Conservation (phyloP, 2,329 filamentous ascomycete genomes). For the Claviceps monticola region DNA sequence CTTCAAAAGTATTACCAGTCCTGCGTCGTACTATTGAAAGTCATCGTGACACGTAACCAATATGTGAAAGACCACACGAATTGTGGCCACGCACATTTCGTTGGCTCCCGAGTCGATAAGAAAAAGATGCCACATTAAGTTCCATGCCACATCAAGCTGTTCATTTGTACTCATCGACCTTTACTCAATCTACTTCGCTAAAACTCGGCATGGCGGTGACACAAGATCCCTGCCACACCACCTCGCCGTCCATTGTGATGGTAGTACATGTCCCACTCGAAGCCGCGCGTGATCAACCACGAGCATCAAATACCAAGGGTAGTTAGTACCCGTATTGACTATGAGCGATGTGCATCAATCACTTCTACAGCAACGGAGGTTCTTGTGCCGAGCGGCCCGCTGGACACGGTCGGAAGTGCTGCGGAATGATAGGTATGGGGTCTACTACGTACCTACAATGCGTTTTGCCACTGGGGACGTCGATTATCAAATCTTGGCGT, state of each 20-base stretch:
- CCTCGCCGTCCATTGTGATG: conserved; percentile 1
- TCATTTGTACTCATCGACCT: neutral
- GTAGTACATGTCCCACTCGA: conserved; percentile 48
- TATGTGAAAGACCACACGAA: neutral
- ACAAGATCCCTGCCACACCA: conserved; percentile 12
- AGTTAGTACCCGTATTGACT: conserved; percentile 35
- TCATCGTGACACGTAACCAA: no score
- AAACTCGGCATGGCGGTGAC: conserved; percentile 8
- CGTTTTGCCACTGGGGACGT: conserved; percentile 24
- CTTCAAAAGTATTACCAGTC: neutral
- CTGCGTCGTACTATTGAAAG: no score
- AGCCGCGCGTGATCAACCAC: conserved; percentile 42
- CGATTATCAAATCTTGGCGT: neutral
- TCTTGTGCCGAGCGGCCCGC: neutral
- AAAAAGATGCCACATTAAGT: neutral
- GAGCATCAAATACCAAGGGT: conserved; percentile 49
- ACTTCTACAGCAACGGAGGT: neutral
- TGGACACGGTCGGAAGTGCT: conserved; percentile 51
- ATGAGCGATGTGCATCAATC: conserved; percentile 38
- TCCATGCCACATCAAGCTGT: neutral
- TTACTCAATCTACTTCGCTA: neutral
- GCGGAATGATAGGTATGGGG: conserved; percentile 42
- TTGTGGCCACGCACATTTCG: neutral
- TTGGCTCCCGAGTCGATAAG: neutral
- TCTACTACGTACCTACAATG: conserved; percentile 21